Conservation (phyloP, 73 alveolate species). For the Paramecium octaurelia region DNA sequence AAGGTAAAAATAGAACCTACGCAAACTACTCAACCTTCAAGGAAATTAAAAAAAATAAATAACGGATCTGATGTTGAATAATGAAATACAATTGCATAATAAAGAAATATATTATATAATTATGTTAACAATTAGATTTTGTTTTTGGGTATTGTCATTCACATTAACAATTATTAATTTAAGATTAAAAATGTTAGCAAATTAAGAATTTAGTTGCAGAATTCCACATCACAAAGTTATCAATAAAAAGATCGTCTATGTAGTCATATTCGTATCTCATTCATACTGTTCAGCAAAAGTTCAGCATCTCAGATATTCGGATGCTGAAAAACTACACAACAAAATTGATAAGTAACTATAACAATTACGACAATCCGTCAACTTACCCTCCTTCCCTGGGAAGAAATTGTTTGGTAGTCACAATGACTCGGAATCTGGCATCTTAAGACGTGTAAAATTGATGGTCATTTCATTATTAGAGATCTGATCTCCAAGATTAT, state of each 20-base stretch:
- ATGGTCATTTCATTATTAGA: not conserved
- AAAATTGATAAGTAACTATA: not conserved
- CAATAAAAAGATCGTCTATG: slow-evolving; percentile 20
- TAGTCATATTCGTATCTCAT: not conserved
- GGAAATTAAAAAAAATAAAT: not conserved
- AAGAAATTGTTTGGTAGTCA: slow-evolving; percentile 45
- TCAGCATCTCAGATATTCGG: not conserved
- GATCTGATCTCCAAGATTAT: slow-evolving; percentile 2
- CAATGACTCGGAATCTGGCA: not conserved
- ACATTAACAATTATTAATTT: not conserved
- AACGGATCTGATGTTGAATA: slow-evolving; percentile 12
- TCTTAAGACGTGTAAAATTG: not conserved
- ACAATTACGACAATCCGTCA: not conserved
- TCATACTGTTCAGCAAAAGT: not conserved
- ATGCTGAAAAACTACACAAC: slow-evolving; percentile 7
- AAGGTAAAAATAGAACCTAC: not conserved
- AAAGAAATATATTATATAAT: not conserved
- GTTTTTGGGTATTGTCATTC: no score
- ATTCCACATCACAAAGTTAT: slow-evolving; percentile 3
- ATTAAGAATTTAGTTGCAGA: slow-evolving; percentile 32
- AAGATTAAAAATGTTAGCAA: not conserved
- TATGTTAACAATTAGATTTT: not conserved
- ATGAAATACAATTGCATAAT: not conserved
- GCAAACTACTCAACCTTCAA: not conserved
- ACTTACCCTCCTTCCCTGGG: not conserved